A percentile compares a stretch with the other conserved stretches of the same genome.
Evolutionary conservation across 306 rosid species (phyloP).

Genomic region (Cercis canadensis): DNA sequence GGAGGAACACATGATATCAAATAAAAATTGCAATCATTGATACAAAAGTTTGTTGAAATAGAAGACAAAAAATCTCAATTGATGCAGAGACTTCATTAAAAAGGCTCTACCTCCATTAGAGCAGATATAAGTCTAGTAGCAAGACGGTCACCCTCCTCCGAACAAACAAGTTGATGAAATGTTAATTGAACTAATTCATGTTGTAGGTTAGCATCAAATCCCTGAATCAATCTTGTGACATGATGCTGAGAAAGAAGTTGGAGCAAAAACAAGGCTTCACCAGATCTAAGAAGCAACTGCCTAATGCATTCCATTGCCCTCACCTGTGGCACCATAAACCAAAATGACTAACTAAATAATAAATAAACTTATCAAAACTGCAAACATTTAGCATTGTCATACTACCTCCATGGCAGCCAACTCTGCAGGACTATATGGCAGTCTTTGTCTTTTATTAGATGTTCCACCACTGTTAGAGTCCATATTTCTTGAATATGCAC

Average conservation of each 20-base stretch:
- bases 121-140: slow-evolving; percentile 91
- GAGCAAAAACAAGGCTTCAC: slow-evolving; percentile 92
- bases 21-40: slow-evolving; percentile 33
- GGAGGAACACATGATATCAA: slow-evolving; percentile 42
- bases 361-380: slow-evolving; percentile 6
- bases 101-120: slow-evolving; percentile 84
- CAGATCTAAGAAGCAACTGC: slow-evolving; percentile 90
- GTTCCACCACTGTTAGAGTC: slow-evolving; percentile 74
- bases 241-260: slow-evolving; percentile 98
- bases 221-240: slow-evolving; percentile 87
- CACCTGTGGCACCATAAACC: slow-evolving; percentile 63
- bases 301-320: slow-evolving; percentile 99
- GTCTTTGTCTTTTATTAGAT: slow-evolving; percentile 83
- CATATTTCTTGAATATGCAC: slow-evolving; percentile 73
- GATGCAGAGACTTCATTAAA: slow-evolving; percentile 5
- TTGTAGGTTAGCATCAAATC: slow-evolving; percentile 69
- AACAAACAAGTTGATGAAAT: slow-evolving; percentile 91
- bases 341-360: slow-evolving; percentile 39
- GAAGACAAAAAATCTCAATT: slow-evolving; percentile 18
- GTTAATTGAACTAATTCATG: slow-evolving; percentile 78
- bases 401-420: slow-evolving; percentile 99
- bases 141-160: slow-evolving; percentile 90
- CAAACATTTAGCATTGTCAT: slow-evolving; percentile 32
- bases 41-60: slow-evolving; percentile 24
- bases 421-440: slow-evolving; percentile 95